Evolutionary conservation across 1,139 yeast genomes (phyloP), one percentile per base, ranked within the genome.

Genomic region (Blastobotrys aristatus): DNA sequence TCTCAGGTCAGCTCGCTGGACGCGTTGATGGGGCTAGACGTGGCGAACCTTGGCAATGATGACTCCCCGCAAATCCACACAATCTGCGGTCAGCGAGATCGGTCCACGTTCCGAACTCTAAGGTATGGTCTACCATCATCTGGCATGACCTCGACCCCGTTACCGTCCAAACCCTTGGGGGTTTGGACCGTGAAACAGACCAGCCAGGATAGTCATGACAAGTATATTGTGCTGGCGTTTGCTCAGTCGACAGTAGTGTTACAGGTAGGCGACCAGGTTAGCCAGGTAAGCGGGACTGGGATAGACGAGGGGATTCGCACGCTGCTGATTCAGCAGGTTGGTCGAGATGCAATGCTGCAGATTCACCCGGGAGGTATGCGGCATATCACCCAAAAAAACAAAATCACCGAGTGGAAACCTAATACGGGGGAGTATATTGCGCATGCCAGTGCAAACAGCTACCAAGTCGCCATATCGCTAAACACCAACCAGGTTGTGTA

Each of bases 401-500:
- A 66, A 32, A 26, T 38, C 14, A 38, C n/a, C 6, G 85, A 85
- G 54, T 92, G 98, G 98, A 72, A 68, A 36, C 88, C 96, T 1
- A 95, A 96, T 0, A 35, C 29, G 8, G 95, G 95, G 5, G 79
- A 84, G 14, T 70, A 76, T 27, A 74, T 92, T 36, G 59, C 76
- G 0, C 68, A 71, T 24, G 84, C 90, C 0, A 65, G 87, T 1
- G 68, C 84, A 2, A 87, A 87, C 33, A 71, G 74, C 35, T 73
- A 76, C 18, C 97, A 92, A 63, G 71, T 90, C 0, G 78, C 78
- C 0, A 60, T 92, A 7, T 89, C 82, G 0, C 65, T 92, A 8
- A 81, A 94, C 1, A 86, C 83, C 59, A 73, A 81, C 49, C 90
- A 85, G 51, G 58, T 92, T 2, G 82, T 84, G 4, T 92, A 92